Base-by-base conservation (phyloP, 371 early-diverging fungal genomes). In the Gilbertella persicaria region DNA sequence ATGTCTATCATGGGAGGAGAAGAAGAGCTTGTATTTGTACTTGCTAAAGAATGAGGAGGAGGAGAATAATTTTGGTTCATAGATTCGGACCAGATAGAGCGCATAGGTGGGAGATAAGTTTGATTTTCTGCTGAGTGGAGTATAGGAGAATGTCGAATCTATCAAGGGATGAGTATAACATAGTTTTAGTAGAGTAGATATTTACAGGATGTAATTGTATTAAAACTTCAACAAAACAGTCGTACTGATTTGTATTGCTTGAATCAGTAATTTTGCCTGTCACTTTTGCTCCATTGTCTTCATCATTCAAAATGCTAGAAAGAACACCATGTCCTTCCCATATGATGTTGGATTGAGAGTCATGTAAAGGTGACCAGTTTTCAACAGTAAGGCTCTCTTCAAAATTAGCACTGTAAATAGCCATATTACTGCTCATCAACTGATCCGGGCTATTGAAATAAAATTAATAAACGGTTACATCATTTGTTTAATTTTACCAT, bases 241-340 rank as follows among this genome's bases (percentile, higher is more conserved):
- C 53, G 20, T 67, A 63, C 13, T 16, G 12, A 19, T 36, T 37
- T 7, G 38, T 21, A 21, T 37, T 25, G 36, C 45, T 30, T 20
- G 50, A 25, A 39, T 42, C 21, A 25, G 43, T 23, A 20, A 64
- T 25, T 38, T 64, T 64, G 3, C 60, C 59, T 39, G 65, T 64
- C n/a, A 55, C 55, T 39, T 52, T 49, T 16, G 55, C 36, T 19
- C 24, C n/a, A 17, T 42, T 62, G n/a, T 25, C 28, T 41, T 61
- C 48, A 38, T 55, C 48, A 12, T 48, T 55, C 21, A 70, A 39
- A n/a, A 70, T 63, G 28, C 29, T 50, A 7, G 66, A 60, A 24
- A 66, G 30, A 7, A 57, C 17, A 3, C 70, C 70, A 55, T 70
- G 70, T 7, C 70, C 70, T 36, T 70, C 70, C 70, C 70, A 70